phyloP scores from a whole-genome alignment of 2,329 filamentous ascomycete genomes.

The Trichoderma citrinoviride region DNA sequence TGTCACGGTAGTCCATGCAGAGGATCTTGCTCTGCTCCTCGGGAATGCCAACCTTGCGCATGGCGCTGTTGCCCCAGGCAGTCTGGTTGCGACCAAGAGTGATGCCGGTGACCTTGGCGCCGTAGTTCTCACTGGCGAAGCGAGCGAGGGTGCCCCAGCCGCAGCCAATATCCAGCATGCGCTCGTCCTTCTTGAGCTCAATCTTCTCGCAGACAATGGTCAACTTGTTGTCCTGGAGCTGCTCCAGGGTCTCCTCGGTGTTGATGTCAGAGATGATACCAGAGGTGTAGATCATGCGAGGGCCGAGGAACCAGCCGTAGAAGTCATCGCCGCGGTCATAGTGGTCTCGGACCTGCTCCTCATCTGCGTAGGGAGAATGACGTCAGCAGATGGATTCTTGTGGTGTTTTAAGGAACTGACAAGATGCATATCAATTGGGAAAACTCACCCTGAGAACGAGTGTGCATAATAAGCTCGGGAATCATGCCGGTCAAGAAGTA shows the following conservation, averaged over 20 bases:
- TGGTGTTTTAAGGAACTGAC: not conserved
- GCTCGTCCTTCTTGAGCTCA: constrained; percentile 74
- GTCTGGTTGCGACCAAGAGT: constrained; percentile 96
- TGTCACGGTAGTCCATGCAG: constrained; percentile 97
- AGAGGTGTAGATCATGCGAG: constrained; percentile 98
- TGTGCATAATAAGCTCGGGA: constrained; percentile 89
- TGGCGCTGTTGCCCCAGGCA: constrained; percentile 89
- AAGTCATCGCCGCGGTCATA: constrained; percentile 98
- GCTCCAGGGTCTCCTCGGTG: constrained; percentile 85
- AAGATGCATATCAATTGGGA: not conserved
- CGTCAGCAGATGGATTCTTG: not conserved
- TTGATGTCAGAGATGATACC: constrained; percentile 87
- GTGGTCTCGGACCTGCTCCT: constrained; percentile 96
- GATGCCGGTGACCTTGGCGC: constrained; percentile 79
- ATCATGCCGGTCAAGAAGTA: constrained; percentile 86
- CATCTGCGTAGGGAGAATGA: constrained; percentile 46
- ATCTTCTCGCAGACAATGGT: constrained; percentile 96
- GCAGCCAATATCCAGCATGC: constrained; percentile 90
- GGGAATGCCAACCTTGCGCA: constrained; percentile 75
- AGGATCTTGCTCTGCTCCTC: constrained; percentile 89
- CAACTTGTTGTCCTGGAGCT: constrained; percentile 97
- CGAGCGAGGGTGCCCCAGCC: constrained; percentile 96
- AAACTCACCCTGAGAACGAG: constrained; percentile 68
- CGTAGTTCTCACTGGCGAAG: constrained; percentile 90
- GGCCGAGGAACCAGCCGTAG: constrained; percentile 97